Base-by-base conservation (phyloP, 805 yeast genomes). In the Candida glaebosa region DNA sequence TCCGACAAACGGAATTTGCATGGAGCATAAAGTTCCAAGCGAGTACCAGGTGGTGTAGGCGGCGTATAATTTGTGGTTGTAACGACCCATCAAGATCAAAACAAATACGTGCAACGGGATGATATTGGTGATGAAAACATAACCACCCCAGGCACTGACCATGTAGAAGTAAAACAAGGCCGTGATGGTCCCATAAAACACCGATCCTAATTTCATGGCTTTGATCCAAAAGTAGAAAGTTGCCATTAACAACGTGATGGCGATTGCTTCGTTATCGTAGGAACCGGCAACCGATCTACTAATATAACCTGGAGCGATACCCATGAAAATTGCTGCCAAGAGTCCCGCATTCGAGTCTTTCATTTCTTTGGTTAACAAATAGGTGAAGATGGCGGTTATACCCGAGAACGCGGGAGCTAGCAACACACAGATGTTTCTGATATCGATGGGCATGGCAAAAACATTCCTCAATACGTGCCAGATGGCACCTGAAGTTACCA, bases 111-210 rank as follows among this genome's bases (percentile, higher is more conserved):
- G 99, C 53, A 93, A 73, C 36, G 99, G 99, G 55, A 93, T 88
- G 74, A 95, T 81, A 69, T 93, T 93, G 45, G 99, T 93, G 67
- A 93, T 95, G 73, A 93, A 93, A 39, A 95, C 99, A 61, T 93
- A 93, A 19, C 99, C 99, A 73, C 99, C 99, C 97, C 99, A 90
- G 9, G 99, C 99, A 37, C 95, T 82, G 39, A 93, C 99, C 99
- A 93, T 93, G 75, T 93, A 93, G 67, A 95, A 93, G 71, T 95
- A 93, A 54, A 82, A 84, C 25, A 88, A 60, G 1, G 99, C 95
- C 20, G 97, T 81, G 52, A 84, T 68, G 2, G 91, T 73, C 8
- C 88, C 93, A 73, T 82, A 87, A 50, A 87, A 75, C 14, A 90
- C 81, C 1, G 96, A 87, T 35, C 99, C 99, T 31, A 84, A 72